Percentiles rank a stretch among this genome's conserved stretches.
Conservation (phyloP, 352 stramenopile species). For the Phytophthora boehmeriae region DNA sequence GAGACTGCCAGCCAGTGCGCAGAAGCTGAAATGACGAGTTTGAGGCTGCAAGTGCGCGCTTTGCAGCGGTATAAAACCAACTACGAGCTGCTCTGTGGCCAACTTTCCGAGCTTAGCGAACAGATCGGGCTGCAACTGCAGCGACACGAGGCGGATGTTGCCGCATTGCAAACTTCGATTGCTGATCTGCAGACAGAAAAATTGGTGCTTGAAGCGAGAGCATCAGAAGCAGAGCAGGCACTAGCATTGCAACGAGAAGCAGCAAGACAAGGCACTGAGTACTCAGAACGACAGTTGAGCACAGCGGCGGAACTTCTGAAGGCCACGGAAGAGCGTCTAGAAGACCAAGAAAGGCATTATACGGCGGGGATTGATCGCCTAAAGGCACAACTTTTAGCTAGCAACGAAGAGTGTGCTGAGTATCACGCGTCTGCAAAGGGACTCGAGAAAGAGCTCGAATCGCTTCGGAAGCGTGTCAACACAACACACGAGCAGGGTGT, state of each 20-base stretch:
- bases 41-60: slow-evolving; percentile 56
- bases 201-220: slow-evolving; percentile 31
- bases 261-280: slow-evolving; percentile 52
- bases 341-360: slow-evolving; percentile 43
- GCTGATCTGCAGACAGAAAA: slow-evolving; percentile 45
- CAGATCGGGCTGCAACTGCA: slow-evolving; percentile 75
- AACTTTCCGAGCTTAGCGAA: slow-evolving; percentile 69
- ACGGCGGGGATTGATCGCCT: slow-evolving; percentile 25
- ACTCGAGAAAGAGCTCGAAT: slow-evolving; percentile 32
- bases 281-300: slow-evolving; percentile 60
- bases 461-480: slow-evolving; percentile 2
- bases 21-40: slow-evolving; percentile 13
- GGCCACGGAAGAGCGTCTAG: slow-evolving; percentile 53
- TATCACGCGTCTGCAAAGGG: slow-evolving; percentile 7
- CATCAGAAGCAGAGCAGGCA: slow-evolving; percentile 23
- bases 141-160: slow-evolving; percentile 70
- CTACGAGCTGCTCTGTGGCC: slow-evolving; percentile 76
- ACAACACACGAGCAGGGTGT: slow-evolving; percentile 36
- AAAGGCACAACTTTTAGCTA: slow-evolving; percentile 12
- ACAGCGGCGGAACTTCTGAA: slow-evolving; percentile 66
- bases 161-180: slow-evolving; percentile 48
- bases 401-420: slow-evolving; percentile 9
- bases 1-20: slow-evolving; percentile 9
- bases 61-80: slow-evolving; percentile 79
- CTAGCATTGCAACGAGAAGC: slow-evolving; percentile 25